Base-by-base conservation (phyloP, 2,329 filamentous ascomycete species). In the Volutella citrinella region DNA sequence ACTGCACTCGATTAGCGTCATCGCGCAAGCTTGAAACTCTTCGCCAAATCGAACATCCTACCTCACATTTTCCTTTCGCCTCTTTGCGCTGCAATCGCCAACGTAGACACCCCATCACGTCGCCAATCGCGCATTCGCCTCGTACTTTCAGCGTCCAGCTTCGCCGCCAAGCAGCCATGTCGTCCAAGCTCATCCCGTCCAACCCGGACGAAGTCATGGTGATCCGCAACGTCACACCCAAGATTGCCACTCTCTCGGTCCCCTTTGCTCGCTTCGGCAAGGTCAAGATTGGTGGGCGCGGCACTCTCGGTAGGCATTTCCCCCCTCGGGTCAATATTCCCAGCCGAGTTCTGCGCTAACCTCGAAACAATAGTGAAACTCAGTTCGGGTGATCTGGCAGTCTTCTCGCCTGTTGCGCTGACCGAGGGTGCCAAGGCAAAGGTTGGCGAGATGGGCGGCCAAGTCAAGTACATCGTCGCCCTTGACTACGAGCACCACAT, bases 401-500 rank as follows among this genome's bases (percentile, higher is more conserved):
- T 96, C 59, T 96, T 96, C 75, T 95, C 89, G 1, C 93, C 93
- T 13, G 86, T 93, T 14, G 85, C 84, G 11, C 75, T 96, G 36
- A 97, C 90, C 4, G 74, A 82, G 4, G 79, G 83, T 38, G 81
- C 89, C 23, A 79, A 74, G 42, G 60, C 69, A 48, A 80, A 83
- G 58, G 68, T 86, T 32, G 66, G 72, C 34, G 70, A 79, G 20
- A 67, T 87, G 36, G 81, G 81, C 42, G 81, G 82, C 30, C 73
- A 79, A 25, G 78, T 96, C 32, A 77, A 75, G 48, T 97, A 97
- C 71, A 82, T 98, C 47, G 72, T 91, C 17, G 91, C 93, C 1
- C 79, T 84, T 2, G 93, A 98, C 60, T 74, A 87, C 32, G 89
- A 98, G 68, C 93, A 98, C 64, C 93, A 98, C 73, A 87, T 98